Evolutionary conservation across 2,329 filamentous ascomycete species (phyloP).

Genomic region (Curvularia spicifera): DNA sequence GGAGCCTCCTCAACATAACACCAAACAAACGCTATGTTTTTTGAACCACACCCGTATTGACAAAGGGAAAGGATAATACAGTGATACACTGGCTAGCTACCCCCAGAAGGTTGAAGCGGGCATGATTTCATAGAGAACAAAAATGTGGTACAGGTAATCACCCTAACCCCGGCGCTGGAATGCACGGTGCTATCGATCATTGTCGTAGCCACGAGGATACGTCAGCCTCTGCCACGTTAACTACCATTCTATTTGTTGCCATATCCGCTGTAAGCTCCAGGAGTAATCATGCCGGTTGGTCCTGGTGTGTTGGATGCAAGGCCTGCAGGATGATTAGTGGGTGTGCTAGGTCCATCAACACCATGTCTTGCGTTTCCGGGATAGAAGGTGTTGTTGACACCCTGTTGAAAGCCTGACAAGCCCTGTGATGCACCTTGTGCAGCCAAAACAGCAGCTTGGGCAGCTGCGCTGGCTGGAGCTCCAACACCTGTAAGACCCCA

Average conservation of each 20-base stretch:
- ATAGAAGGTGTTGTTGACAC: slow-evolving; percentile 51
- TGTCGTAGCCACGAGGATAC: not conserved
- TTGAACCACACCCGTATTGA: not conserved
- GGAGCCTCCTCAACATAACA: not conserved
- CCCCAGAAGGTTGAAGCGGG: not conserved
- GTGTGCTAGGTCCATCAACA: slow-evolving; percentile 69
- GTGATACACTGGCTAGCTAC: not conserved
- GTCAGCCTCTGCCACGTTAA: not conserved
- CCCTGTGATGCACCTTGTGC: slow-evolving; percentile 49
- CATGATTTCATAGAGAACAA: not conserved
- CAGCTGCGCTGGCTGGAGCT: slow-evolving; percentile 63
- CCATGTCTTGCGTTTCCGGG: slow-evolving; percentile 49
- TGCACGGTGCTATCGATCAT: not conserved
- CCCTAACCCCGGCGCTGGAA: not conserved
- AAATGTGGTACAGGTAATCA: not conserved
- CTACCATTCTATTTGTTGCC: slow-evolving; percentile 39
- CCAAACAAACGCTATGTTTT: not conserved
- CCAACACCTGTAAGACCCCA: slow-evolving; percentile 80
- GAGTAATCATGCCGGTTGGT: slow-evolving; percentile 73
- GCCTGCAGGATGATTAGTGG: slow-evolving; percentile 62
- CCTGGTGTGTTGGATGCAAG: slow-evolving; percentile 57
- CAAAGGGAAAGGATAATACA: slow-evolving; percentile 1
- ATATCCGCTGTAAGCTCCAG: slow-evolving; percentile 52
- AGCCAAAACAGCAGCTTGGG: slow-evolving; percentile 52
- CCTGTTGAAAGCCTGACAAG: slow-evolving; percentile 37